Conservation (phyloP, 257 asterid genomes). For the Datura wrightii region DNA sequence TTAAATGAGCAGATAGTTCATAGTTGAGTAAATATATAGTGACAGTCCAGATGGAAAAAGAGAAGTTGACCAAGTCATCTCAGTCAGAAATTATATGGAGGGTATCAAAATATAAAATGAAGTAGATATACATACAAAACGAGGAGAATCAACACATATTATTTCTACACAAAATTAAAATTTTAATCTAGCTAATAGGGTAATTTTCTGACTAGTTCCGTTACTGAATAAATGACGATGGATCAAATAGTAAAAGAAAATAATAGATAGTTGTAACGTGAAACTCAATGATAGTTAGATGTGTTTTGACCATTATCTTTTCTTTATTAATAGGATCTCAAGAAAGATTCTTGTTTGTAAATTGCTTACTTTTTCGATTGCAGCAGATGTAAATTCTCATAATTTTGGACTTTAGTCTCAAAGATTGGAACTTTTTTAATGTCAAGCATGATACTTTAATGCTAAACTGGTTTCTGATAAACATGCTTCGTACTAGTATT, state of each 20-base stretch:
- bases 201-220: too few relatives aligned
- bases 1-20: too few relatives aligned
- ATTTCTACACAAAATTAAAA: too few relatives aligned
- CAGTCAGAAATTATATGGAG: too few relatives aligned
- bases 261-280: not conserved
- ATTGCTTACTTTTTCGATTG: not conserved
- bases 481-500: not conserved
- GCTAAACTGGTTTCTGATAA: not conserved
- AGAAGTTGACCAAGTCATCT: too few relatives aligned
- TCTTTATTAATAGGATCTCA: not conserved
- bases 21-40: too few relatives aligned
- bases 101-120: too few relatives aligned
- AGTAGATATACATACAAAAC: too few relatives aligned
- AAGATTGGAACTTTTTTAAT: not conserved
- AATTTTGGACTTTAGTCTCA: not conserved
- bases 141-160: too few relatives aligned
- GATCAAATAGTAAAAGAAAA: not conserved
- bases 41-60: too few relatives aligned
- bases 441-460: not conserved
- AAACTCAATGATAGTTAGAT: too few relatives aligned
- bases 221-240: not conserved
- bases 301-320: not conserved
- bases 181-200: too few relatives aligned
- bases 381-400: not conserved
- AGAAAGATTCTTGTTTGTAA: not conserved